Conservation (phyloP, 2,329 filamentous ascomycete species). For the Chrysosporium keratinophilum region DNA sequence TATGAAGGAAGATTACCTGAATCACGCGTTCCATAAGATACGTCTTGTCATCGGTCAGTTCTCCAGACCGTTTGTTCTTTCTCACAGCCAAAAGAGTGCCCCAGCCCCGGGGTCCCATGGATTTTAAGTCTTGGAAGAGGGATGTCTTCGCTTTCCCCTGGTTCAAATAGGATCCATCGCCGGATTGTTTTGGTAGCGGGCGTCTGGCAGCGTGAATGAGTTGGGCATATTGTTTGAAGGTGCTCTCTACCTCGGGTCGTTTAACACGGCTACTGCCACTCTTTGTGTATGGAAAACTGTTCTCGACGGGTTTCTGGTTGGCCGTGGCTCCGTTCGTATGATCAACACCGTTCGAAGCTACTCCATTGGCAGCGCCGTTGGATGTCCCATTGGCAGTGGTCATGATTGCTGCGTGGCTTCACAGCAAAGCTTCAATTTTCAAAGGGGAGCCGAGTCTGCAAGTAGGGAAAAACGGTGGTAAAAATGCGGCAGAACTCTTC, state of each 20-base stretch:
- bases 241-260: conserved; percentile 31
- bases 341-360: conserved; percentile 4
- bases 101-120: conserved; percentile 48
- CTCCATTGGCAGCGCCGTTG: conserved; percentile 6
- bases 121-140: conserved; percentile 48
- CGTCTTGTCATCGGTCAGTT: conserved; percentile 61
- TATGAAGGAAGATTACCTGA: conserved; percentile 30
- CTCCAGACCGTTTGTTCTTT: conserved; percentile 52
- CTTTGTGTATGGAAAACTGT: background rate
- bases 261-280: conserved; percentile 25
- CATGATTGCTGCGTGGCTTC: background rate
- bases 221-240: conserved; percentile 38
- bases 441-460: background rate
- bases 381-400: background rate
- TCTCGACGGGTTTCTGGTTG: background rate
- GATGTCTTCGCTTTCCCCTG: conserved; percentile 43
- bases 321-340: conserved; percentile 1
- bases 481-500: background rate
- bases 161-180: conserved; percentile 51
- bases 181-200: conserved; percentile 54
- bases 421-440: background rate
- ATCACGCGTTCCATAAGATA: conserved; percentile 68
- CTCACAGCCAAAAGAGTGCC: conserved; percentile 54
- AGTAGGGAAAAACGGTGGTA: background rate
- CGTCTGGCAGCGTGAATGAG: conserved; percentile 46